A percentile compares a stretch with the other conserved stretches of the same genome.
Evolutionary conservation across 148 eudicot species (phyloP).

Genomic region (Nyssa sinensis): DNA sequence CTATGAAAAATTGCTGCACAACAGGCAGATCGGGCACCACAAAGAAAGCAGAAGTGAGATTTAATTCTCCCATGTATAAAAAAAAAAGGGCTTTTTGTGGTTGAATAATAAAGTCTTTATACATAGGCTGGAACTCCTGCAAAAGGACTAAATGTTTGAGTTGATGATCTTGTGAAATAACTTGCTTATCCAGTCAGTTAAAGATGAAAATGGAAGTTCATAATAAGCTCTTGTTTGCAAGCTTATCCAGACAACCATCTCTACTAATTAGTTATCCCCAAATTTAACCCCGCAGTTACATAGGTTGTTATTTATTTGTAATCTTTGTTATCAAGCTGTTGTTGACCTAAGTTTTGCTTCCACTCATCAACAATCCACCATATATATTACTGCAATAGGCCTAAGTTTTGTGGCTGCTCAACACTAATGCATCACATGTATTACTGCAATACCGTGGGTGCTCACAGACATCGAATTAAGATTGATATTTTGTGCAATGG

Average conservation of each 20-base stretch:
- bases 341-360: not conserved
- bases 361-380: not conserved
- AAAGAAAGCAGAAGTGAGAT: not conserved
- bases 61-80: no score
- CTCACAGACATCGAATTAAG: not conserved
- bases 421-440: no score
- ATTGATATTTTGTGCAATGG: not conserved
- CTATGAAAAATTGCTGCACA: not conserved
- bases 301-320: not conserved
- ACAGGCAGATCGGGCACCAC: not conserved
- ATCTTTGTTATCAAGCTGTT: not conserved
- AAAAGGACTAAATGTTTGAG: no score
- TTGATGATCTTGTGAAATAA: not conserved
- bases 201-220: not conserved
- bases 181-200: not conserved
- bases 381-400: not conserved
- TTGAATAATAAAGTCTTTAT: no score
- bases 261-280: not conserved
- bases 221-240: not conserved
- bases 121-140: no score
- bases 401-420: not conserved
- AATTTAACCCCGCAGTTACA: no score
- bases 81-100: no score
- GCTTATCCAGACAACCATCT: not conserved
- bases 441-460: not conserved